These are phyloP conservation scores for Ogataea parapolymorpha DNA, from an alignment of 805 yeast species.

Conservation along the genomic window DNA sequence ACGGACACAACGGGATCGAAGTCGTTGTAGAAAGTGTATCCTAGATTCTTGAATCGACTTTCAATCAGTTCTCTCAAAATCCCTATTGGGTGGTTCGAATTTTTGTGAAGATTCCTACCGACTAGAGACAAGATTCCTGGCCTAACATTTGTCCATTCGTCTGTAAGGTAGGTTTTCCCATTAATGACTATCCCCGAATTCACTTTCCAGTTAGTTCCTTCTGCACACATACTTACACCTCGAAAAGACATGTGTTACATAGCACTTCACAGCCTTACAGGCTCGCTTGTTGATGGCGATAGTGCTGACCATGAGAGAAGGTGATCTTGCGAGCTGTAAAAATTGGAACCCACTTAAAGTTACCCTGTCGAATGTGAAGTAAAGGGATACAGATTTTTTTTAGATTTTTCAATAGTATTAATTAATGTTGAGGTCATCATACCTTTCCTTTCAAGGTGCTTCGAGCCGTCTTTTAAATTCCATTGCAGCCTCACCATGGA, in stretches of 20 bases:
- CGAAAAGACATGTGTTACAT: too few relatives aligned
- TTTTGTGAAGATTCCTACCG: constrained; percentile 68
- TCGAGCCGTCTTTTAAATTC: not conserved
- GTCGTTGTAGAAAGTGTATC: constrained; percentile 74
- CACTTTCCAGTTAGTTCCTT: not conserved
- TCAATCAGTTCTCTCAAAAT: constrained; percentile 76
- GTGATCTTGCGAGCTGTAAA: not conserved
- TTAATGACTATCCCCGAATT: constrained; percentile 30
- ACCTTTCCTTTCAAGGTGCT: not conserved
- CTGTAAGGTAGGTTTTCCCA: constrained; percentile 53
- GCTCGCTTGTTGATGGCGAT: not conserved
- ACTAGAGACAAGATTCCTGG: constrained; percentile 65
- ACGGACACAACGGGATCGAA: constrained; percentile 82
- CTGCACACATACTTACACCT: not conserved
- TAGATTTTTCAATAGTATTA: too few relatives aligned
- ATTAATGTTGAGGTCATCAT: too few relatives aligned
- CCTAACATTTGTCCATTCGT: constrained; percentile 85
- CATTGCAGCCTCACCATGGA: not conserved
- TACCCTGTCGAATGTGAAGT: not conserved
- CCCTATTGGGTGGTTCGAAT: constrained; percentile 84
- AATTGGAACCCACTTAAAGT: not conserved
- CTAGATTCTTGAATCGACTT: constrained; percentile 57
- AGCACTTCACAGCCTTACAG: not conserved
- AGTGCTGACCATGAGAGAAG: not conserved
- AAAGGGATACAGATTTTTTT: too few relatives aligned